Conservation (phyloP, 129 eudicot species). For the Escallonia herrerae region DNA sequence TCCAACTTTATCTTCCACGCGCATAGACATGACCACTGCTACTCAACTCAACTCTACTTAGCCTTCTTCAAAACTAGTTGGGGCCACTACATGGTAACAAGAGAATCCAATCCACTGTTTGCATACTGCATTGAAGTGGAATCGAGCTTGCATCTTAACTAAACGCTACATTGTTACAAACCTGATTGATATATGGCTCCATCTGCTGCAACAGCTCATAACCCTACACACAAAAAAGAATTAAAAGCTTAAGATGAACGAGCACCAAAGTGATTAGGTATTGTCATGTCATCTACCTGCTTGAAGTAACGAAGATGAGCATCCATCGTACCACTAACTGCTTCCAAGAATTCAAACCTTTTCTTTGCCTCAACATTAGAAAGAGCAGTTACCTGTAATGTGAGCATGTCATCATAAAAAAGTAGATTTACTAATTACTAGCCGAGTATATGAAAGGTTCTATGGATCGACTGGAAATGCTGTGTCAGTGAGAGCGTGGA, state of each 20-base stretch:
- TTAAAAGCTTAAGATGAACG: constrained; percentile 1
- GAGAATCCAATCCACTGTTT: too few relatives aligned
- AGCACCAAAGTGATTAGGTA: background rate
- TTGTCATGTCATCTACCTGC: constrained; percentile 42
- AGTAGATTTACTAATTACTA: constrained; percentile 1
- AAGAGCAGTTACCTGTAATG: constrained; percentile 74
- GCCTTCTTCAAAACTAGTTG: too few relatives aligned
- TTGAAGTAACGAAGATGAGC: constrained; percentile 97
- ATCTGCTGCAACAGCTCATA: constrained; percentile 98
- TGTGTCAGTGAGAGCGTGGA: background rate
- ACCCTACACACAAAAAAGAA: constrained; percentile 48
- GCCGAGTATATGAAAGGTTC: background rate
- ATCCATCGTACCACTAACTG: constrained; percentile 98
- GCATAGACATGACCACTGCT: too few relatives aligned
- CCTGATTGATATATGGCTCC: constrained; percentile 99
- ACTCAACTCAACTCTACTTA: too few relatives aligned
- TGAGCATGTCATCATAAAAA: constrained; percentile 8
- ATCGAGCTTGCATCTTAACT: background rate
- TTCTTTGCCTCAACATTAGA: constrained; percentile 95
- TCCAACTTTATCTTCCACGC: background rate
- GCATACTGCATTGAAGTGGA: background rate
- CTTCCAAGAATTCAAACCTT: constrained; percentile 96
- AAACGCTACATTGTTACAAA: constrained; percentile 20
- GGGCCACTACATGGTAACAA: too few relatives aligned
- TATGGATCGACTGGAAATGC: background rate